Evolutionary conservation across 108 stramenopile species (phyloP).

Genomic region (Pseudonitzschia multiseries): DNA sequence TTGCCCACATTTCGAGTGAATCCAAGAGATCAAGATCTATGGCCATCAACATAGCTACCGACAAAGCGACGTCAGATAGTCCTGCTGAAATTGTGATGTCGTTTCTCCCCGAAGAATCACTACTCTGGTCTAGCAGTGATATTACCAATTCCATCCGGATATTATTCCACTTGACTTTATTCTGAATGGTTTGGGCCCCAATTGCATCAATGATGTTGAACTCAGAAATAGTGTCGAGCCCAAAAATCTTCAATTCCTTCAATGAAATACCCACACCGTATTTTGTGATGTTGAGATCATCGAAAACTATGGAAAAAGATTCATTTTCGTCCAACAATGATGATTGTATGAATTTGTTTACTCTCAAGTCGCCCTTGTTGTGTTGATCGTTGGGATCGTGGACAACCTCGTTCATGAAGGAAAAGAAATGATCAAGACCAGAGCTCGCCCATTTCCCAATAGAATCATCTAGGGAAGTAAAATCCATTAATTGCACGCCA

Average conservation of each 20-base stretch:
- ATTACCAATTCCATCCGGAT: slow-evolving; percentile 49
- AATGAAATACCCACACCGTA: slow-evolving; percentile 40
- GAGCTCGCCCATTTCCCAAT: slow-evolving; percentile 51
- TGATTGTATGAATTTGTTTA: slow-evolving; percentile 44
- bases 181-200: slow-evolving; percentile 48
- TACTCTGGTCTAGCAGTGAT: slow-evolving; percentile 27
- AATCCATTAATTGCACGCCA: slow-evolving; percentile 52
- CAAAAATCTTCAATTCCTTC: slow-evolving; percentile 44
- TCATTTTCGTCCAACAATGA: slow-evolving; percentile 48
- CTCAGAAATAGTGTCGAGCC: slow-evolving; percentile 53
- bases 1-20: slow-evolving; percentile 35
- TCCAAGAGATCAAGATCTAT: slow-evolving; percentile 45
- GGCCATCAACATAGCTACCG: slow-evolving; percentile 51
- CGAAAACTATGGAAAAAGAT: slow-evolving; percentile 39
- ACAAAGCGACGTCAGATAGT: slow-evolving; percentile 46
- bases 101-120: slow-evolving; percentile 17
- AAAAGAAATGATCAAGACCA: slow-evolving; percentile 36
- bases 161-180: slow-evolving; percentile 40
- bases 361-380: slow-evolving; percentile 37
- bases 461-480: slow-evolving; percentile 43
- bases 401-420: slow-evolving; percentile 39
- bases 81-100: slow-evolving; percentile 43
- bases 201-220: slow-evolving; percentile 47
- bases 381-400: slow-evolving; percentile 16
- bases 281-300: slow-evolving; percentile 41